A percentile compares a stretch with the other conserved stretches of the same genome.
Evolutionary conservation across 139 green algal species (phyloP).

Genomic region (Spirogloea muscicola): DNA sequence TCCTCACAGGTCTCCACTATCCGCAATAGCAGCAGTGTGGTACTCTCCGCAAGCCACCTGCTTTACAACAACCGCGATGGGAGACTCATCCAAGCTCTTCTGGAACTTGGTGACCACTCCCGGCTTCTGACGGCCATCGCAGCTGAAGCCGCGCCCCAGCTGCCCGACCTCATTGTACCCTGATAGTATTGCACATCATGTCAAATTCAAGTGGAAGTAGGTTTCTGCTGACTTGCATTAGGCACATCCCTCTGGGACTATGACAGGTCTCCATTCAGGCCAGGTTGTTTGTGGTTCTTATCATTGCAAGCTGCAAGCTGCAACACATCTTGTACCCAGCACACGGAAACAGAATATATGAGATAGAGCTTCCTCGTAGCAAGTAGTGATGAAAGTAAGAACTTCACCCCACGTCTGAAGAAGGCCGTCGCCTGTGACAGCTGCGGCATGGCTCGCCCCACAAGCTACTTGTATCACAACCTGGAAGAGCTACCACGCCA

Average conservation of each 20-base stretch:
- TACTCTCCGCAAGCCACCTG: slow-evolving; percentile 15
- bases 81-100: slow-evolving; percentile 3
- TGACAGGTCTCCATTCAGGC: neutral
- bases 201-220: neutral
- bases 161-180: slow-evolving; percentile 34
- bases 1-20: slow-evolving; percentile 13
- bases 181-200: neutral
- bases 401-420: slow-evolving; percentile 44
- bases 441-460: slow-evolving; percentile 24
- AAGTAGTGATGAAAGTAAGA: neutral
- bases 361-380: neutral
- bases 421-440: slow-evolving; percentile 13
- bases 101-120: neutral
- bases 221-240: neutral
- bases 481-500: slow-evolving; percentile 10
- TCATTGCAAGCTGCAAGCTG: neutral
- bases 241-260: neutral
- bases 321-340: no score
- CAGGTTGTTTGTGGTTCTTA: neutral
- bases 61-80: neutral
- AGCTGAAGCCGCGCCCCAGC: slow-evolving; percentile 25
- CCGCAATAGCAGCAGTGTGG: slow-evolving; percentile 13
- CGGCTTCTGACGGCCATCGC: slow-evolving; percentile 23
- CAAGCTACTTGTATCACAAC: slow-evolving; percentile 26
- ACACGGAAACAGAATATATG: no score